These are phyloP conservation scores for Myxozyma udenii DNA, from an alignment of 805 yeast species.

Conservation along the genomic window DNA sequence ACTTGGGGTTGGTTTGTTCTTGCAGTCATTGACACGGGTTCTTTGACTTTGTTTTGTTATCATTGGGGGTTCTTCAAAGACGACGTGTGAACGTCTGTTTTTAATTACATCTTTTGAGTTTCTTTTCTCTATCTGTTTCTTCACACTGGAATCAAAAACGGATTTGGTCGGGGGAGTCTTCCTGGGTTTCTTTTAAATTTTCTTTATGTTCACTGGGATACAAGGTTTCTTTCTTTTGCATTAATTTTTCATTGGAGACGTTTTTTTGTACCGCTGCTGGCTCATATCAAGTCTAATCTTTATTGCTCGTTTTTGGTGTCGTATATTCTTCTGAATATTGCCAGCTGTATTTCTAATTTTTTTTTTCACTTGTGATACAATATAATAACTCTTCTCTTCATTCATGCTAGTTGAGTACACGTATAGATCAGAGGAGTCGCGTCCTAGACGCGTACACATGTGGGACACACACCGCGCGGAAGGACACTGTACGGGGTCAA, in stretches of 20 bases:
- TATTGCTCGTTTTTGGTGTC: no score
- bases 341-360: no score
- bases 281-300: no score
- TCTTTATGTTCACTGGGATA: not conserved
- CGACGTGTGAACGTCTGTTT: not conserved
- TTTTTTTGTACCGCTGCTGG: not conserved
- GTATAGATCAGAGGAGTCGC: no score
- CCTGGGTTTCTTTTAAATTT: not conserved
- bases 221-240: not conserved
- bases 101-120: not conserved
- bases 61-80: not conserved
- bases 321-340: no score
- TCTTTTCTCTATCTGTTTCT: not conserved
- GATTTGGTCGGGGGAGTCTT: not conserved
- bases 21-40: slow-evolving; percentile 1
- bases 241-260: not conserved
- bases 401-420: no score
- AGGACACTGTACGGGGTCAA: no score
- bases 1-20: slow-evolving; percentile 1
- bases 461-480: no score
- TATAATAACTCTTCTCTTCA: no score
- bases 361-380: no score
- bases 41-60: not conserved
- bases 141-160: not conserved
- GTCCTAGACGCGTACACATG: no score